Percentiles rank a stretch among this genome's conserved stretches.
Evolutionary conservation across 352 stramenopile species (phyloP).

Genomic region (Peronospora farinosa): DNA sequence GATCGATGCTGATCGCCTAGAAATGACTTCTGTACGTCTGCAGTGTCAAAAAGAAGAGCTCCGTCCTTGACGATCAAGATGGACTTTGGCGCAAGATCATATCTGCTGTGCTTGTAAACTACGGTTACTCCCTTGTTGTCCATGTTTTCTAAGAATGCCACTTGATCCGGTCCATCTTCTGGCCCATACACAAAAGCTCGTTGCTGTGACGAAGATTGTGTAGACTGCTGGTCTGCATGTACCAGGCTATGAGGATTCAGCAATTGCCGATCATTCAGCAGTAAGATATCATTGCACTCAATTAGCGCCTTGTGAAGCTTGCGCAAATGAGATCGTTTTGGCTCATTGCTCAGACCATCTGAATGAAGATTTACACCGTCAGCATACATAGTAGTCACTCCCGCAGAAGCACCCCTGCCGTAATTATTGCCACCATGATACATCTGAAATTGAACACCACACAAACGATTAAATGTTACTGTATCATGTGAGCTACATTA

Average conservation of each 20-base stretch:
- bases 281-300: slow-evolving; percentile 47
- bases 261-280: slow-evolving; percentile 46
- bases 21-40: slow-evolving; percentile 44
- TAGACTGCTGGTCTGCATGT: slow-evolving; percentile 1
- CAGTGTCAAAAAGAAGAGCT: slow-evolving; percentile 41
- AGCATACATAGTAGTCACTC: slow-evolving; percentile 69
- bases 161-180: slow-evolving; percentile 17
- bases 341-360: slow-evolving; percentile 64
- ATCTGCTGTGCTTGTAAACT: slow-evolving; percentile 29
- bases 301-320: slow-evolving; percentile 52
- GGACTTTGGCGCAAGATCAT: slow-evolving; percentile 34
- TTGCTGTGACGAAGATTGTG: slow-evolving; percentile 22
- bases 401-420: slow-evolving; percentile 45
- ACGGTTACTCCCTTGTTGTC: slow-evolving; percentile 26
- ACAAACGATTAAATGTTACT: slow-evolving; percentile 2
- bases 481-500: background rate
- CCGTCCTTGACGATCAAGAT: slow-evolving; percentile 45
- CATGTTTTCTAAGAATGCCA: slow-evolving; percentile 57
- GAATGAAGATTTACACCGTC: slow-evolving; percentile 61
- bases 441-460: slow-evolving; percentile 34
- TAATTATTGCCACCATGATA: slow-evolving; percentile 78
- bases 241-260: slow-evolving; percentile 31
- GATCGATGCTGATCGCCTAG: slow-evolving; percentile 30
- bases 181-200: slow-evolving; percentile 45
- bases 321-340: slow-evolving; percentile 59